A percentile compares a stretch with the other conserved stretches of the same genome.
These are phyloP conservation scores for Sporothrix brunneoviolacea DNA, from an alignment of 2,329 filamentous ascomycete genomes.

Conservation along the genomic window DNA sequence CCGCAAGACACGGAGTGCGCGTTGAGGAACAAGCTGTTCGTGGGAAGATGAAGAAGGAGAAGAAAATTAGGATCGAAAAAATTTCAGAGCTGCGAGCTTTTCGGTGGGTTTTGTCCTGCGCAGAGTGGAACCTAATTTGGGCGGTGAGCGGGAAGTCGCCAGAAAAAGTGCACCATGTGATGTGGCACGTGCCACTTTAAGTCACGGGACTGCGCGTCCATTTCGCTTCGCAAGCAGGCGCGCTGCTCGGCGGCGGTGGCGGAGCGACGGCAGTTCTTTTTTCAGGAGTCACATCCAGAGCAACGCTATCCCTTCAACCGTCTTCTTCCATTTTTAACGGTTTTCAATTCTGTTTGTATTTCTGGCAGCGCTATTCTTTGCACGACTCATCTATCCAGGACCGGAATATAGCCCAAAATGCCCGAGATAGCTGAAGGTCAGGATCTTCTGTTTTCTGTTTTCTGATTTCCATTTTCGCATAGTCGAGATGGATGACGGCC, in stretches of 20 bases:
- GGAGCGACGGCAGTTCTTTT: no score
- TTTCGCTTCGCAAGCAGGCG: no score
- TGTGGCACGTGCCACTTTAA: background rate
- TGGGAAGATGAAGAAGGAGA: constrained; percentile 9
- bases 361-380: no score
- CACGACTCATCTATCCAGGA: background rate
- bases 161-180: constrained; percentile 14
- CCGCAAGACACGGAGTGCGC: no score
- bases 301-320: background rate
- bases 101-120: background rate
- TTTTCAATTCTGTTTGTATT: no score
- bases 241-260: background rate
- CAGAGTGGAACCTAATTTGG: constrained; percentile 16
- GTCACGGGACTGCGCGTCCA: constrained; percentile 29
- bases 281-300: constrained; percentile 2
- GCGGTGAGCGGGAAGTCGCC: constrained; percentile 16
- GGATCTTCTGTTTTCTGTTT: background rate
- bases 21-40: no score
- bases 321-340: background rate
- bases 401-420: constrained; percentile 32
- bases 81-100: constrained; percentile 16
- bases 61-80: constrained; percentile 18
- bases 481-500: background rate
- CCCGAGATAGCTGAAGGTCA: constrained; percentile 59
- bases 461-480: background rate